Percentiles rank a stretch among this genome's conserved stretches.
These are phyloP conservation scores for Rhodosporidiobolus odoratus DNA, from an alignment of 768 basidiomycete species.

Conservation along the genomic window DNA sequence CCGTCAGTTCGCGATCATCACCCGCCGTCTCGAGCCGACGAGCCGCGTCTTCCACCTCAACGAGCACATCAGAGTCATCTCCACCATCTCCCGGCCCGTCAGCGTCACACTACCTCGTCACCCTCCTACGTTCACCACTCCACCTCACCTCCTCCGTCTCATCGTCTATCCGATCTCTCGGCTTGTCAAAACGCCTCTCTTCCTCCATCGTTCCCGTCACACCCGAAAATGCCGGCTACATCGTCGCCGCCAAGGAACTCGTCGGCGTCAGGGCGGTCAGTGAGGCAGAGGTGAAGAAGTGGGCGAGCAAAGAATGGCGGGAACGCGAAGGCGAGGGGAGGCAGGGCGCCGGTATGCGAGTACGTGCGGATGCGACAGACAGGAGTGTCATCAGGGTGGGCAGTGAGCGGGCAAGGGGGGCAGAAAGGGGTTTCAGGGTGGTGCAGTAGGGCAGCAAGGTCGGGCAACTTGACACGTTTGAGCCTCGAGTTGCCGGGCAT, in stretches of 20 bases:
- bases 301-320: constrained; percentile 19
- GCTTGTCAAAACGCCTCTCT: constrained; percentile 32
- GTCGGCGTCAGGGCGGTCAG: constrained; percentile 16
- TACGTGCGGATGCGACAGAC: neutral
- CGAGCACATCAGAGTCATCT: neutral
- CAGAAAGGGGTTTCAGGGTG: constrained; percentile 34
- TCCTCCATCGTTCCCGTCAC: constrained; percentile 32
- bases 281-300: neutral
- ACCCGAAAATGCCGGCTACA: constrained; percentile 17
- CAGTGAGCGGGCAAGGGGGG: constrained; percentile 31
- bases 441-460: neutral
- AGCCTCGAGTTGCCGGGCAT: too few species aligned
- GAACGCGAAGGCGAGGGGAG: constrained; percentile 22
- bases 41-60: neutral
- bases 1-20: neutral
- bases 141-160: constrained; percentile 13
- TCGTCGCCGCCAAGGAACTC: constrained; percentile 33
- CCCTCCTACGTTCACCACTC: constrained; percentile 35
- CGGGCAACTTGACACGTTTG: too few species aligned
- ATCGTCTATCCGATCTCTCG: constrained; percentile 18
- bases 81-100: neutral
- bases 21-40: neutral
- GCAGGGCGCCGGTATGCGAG: constrained; percentile 22
- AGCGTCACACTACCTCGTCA: constrained; percentile 37
- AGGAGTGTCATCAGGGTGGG: constrained; percentile 29